phyloP scores from a whole-genome alignment of 176 grass and related monocot species.

The Oryza glumipatula region DNA sequence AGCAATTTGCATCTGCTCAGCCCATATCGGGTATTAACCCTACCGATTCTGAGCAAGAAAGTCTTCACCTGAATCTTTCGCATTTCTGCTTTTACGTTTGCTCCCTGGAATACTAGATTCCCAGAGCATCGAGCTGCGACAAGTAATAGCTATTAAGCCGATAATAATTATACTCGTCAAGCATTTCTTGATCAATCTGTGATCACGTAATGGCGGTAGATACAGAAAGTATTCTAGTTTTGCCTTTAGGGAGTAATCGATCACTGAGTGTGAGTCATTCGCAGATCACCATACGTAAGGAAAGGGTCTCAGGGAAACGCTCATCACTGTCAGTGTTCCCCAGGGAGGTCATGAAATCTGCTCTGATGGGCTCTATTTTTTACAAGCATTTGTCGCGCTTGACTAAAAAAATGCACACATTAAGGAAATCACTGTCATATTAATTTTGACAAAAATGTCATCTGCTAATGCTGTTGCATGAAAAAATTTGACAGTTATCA shows the following conservation, averaged over 20 bases:
- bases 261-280: not conserved
- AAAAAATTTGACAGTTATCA: not conserved
- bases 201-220: no score
- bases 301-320: not conserved
- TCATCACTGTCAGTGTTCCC: not conserved
- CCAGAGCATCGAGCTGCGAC: no score
- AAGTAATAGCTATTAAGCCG: no score
- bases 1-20: not conserved
- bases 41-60: not conserved
- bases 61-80: not conserved
- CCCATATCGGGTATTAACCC: not conserved
- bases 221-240: not conserved
- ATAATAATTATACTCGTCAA: no score
- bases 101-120: not conserved
- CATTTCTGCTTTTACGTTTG: not conserved
- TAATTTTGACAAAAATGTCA: not conserved
- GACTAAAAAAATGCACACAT: no score
- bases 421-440: not conserved
- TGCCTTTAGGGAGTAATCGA: not conserved
- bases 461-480: not conserved
- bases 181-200: no score
- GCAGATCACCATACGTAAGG: not conserved
- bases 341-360: not conserved
- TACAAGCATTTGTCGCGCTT: not conserved
- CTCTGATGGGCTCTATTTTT: no score